Conservation (phyloP, 371 early-diverging fungal species). For the Lichtheimia ornata region DNA sequence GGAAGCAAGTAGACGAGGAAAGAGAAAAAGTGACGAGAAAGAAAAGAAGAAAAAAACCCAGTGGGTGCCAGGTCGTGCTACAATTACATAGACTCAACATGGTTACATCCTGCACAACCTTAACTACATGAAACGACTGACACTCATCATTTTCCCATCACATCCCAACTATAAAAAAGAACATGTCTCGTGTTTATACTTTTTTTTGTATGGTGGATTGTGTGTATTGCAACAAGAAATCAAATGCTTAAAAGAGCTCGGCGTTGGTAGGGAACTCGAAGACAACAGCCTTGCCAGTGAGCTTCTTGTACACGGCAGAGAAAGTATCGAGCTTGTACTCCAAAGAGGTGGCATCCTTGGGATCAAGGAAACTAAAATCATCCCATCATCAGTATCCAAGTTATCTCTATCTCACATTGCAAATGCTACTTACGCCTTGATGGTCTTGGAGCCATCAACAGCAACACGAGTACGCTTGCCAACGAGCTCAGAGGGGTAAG, state of each 20-base stretch:
- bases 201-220: neutral
- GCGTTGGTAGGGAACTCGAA: constrained; percentile 88
- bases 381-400: too few relatives aligned
- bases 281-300: constrained; percentile 96
- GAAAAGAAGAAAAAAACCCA: constrained; percentile 1
- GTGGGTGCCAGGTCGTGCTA: neutral
- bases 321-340: constrained; percentile 99
- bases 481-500: constrained; percentile 96
- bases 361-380: constrained; percentile 81
- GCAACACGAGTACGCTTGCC: constrained; percentile 96
- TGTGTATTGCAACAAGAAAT: neutral
- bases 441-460: constrained; percentile 91
- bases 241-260: constrained; percentile 19
- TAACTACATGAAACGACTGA: constrained; percentile 48
- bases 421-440: constrained; percentile 78
- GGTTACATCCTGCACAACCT: constrained; percentile 1
- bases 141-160: constrained; percentile 78
- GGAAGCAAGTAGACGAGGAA: neutral
- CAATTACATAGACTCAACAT: too few relatives aligned
- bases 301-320: constrained; percentile 91
- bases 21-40: constrained; percentile 2
- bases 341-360: constrained; percentile 94
- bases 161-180: too few relatives aligned
- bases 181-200: constrained; percentile 87
- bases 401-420: neutral